Evolutionary conservation across 129 eudicot genomes (phyloP), one percentile per base, ranked within the genome.

Genomic region (Helichrysum umbraculigerum): DNA sequence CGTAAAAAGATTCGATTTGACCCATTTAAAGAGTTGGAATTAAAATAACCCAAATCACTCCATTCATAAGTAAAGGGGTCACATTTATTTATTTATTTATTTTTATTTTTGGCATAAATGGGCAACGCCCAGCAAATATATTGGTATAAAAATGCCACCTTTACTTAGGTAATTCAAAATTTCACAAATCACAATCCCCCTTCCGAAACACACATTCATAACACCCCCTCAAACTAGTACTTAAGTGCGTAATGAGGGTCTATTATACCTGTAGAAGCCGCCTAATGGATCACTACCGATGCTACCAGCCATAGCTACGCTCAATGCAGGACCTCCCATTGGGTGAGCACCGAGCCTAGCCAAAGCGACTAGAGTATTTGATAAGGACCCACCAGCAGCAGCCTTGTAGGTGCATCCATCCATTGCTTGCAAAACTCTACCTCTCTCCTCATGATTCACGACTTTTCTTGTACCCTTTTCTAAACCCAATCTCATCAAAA

Each of bases 401-500:
- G 99, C 99, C 86, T 94, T 94, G 75, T 94, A 94, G 82, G 85
- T 91, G 87, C 99, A 91, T 29, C 99, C 99, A 80, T 94, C 99
- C 99, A 94, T 94, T 65, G 97, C 99, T 68, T 85, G 87, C 73
- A 94, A 75, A 74, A 91, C 97, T 72, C 88, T 81, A 59, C 99
- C 99, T 61, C 99, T 86, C 76, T 94, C 99, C 82, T 94, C 93
- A 68, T 94, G 99, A 85, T 91, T 84, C 66, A 94, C 96, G 59
- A 94, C 81, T 72, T 89, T 94, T 83, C 99, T 83, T 54, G 96
- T 94, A 30, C 99, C 97, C 90, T 94, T 94, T 14, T 88, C 97
- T 74, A 94, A 66, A 19, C 91, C 93, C 72, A 94, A 77, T 70
- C 90, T 81, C 74, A 70, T 86, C 70, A 94, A 71, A 75, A 94